Base-by-base conservation (phyloP, 2,329 filamentous ascomycete genomes). In the Neofusicoccum sp. region DNA sequence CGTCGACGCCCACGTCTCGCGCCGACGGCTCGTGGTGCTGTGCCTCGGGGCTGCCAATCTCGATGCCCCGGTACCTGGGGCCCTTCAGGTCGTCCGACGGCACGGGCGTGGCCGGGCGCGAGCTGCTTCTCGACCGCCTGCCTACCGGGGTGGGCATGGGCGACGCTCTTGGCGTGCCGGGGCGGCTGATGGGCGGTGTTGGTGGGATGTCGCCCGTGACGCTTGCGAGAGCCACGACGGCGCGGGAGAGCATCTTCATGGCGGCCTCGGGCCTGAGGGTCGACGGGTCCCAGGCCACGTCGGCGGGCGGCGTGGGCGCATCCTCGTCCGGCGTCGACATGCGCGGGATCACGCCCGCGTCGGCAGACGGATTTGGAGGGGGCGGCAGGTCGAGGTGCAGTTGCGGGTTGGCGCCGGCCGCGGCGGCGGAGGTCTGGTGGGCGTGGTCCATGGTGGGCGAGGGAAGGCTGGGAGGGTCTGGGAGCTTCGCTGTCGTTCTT, bases 191-290 rank as follows among this genome's bases (percentile, higher is more conserved):
- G 4, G 89, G 88, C 60, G 89, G 90, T n/a, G 88, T 95, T 14
- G 89, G 89, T 24, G 90, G 90, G 11, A 95, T 81, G 69, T 96
- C 90, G 70, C 90, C 89, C 1, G 89, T 90, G 62, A 88, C 80
- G 64, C 84, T 83, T 30, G 91, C 88, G 56, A 95, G 81, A 3
- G 85, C 82, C 68, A 78, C 71, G 14, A 80, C 69, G 11, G 75
- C 73, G 40, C 85, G 82, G 66, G 87, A 87, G n/a, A 98, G 83
- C 64, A 96, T 79, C 69, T 88, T 89, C 69, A 98, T 83, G 4
- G 93, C 93, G 2, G 86, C 86, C 56, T 88, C 80, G 3, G 91
- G 86, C 1, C 86, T 79, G 62, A 97, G 82, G 56, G 84, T 84
- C 76, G 89, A 90, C 63, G 96, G 83, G 71, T 92, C 88, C 74